A percentile compares a stretch with the other conserved stretches of the same genome.
phyloP scores from a whole-genome alignment of 768 basidiomycete genomes.

The Pleurotus salmoneostramineus region DNA sequence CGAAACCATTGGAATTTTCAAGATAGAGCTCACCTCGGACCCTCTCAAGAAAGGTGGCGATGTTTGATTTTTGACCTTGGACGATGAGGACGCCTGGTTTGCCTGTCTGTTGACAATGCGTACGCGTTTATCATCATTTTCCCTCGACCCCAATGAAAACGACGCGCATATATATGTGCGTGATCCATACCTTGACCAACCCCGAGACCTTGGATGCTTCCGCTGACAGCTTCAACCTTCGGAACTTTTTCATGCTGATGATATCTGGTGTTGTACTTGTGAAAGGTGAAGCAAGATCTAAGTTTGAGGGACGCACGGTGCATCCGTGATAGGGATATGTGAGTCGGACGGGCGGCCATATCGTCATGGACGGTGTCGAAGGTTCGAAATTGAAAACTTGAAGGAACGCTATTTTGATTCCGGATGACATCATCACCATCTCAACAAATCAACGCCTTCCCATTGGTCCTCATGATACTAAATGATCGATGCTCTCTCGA shows the following conservation, averaged over 20 bases:
- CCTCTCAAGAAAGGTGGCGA: conserved; percentile 32
- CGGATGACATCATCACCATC: conserved; percentile 11
- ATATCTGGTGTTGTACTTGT: conserved; percentile 23
- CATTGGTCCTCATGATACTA: neutral
- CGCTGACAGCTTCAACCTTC: conserved; percentile 34
- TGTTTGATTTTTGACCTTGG: conserved; percentile 28
- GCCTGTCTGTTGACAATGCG: conserved; percentile 24
- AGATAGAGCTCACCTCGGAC: conserved; percentile 25
- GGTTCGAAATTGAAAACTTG: neutral
- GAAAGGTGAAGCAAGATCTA: neutral
- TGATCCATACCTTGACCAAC: conserved; percentile 29
- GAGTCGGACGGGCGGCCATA: conserved; percentile 10
- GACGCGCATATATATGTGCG: neutral
- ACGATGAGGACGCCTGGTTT: conserved; percentile 41
- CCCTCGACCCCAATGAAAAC: no score
- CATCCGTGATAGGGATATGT: conserved; percentile 37
- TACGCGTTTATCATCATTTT: no score
- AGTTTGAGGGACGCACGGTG: conserved; percentile 29
- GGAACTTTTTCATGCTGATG: conserved; percentile 35
- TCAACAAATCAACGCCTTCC: neutral
- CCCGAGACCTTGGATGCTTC: conserved; percentile 32
- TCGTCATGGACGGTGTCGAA: no score
- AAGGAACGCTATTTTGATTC: no score
- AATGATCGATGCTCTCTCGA: conserved; percentile 2
- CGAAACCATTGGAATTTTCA: neutral